Base-by-base conservation (phyloP, 495 filamentous ascomycete genomes). In the Daldinia bambusicola region DNA sequence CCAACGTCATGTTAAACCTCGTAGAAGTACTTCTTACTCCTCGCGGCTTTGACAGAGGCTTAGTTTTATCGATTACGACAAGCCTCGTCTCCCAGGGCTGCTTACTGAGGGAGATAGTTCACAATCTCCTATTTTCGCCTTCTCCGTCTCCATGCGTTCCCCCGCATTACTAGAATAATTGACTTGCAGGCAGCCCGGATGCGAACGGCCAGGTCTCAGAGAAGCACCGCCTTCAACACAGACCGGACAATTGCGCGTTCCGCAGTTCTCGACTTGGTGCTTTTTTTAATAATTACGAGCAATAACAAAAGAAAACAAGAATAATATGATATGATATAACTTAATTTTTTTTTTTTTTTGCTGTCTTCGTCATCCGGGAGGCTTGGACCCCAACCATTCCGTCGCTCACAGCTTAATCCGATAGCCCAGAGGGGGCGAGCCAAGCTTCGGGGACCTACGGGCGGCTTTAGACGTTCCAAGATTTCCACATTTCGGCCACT, bases 361-460 rank as follows among this genome's bases (percentile, higher is more conserved):
- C 34, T 20, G 10, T 55, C 60, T n/a, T 67, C 64, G 69, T 72
- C 64, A 67, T 60, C 55, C 20, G 8, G 40, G 64, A 68, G 69
- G 69, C 69, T 72, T 72, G 69, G 64, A 55, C 60, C 69, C 63
- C 60, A 13, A 55, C 38, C 6, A 9, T 20, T 32, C 55, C 65
- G 60, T 63, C 32, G 18, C 53, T 61, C 66, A 32, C 43, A 52
- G 31, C 37, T 26, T 26, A 22, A 57, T 41, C 41, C 7, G 40
- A 38, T 63, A 48, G 58, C 37, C 31, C 50, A 45, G 20, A 59
- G 40, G 13, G 40, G 13, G 40, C 45, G 57, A 63, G 53, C 69
- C 63, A 67, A 48, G 22, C n/a, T 68, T 67, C 69, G 64, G 69
- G 69, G 64, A 68, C 20, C 20, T 36, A 57, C 64, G 69, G 69